A percentile compares a stretch with the other conserved stretches of the same genome.
phyloP scores from a whole-genome alignment of 73 alveolate genomes.

The Stentor roeselii region DNA sequence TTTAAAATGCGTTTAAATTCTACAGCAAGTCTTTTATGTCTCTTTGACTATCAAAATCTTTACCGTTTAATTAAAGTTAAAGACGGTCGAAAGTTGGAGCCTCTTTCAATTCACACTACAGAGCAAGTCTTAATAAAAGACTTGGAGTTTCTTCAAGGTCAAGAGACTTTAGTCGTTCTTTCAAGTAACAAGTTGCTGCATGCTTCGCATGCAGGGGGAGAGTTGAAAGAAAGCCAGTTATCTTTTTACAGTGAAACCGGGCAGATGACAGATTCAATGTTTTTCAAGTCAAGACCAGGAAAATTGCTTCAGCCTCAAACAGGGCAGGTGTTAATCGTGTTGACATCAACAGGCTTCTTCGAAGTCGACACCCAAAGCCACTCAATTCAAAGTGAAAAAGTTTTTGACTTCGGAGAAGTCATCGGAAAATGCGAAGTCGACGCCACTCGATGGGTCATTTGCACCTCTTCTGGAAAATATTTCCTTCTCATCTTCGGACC shows the following conservation, averaged over 20 bases:
- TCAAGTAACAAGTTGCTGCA: neutral
- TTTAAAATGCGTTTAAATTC: neutral
- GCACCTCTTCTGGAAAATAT: neutral
- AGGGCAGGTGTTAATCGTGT: neutral
- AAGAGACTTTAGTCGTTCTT: neutral
- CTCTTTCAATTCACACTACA: neutral
- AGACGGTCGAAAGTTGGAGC: neutral
- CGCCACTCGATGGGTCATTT: neutral
- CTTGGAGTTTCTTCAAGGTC: neutral
- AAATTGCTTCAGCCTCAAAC: neutral
- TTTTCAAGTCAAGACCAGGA: neutral
- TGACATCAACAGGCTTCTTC: too few species aligned
- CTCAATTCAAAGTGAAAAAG: neutral
- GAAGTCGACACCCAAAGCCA: neutral
- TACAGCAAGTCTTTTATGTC: neutral
- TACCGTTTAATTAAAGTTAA: neutral
- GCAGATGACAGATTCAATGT: neutral
- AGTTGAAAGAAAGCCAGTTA: too few species aligned
- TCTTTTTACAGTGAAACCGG: neutral
- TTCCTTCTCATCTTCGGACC: neutral
- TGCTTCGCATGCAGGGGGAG: too few species aligned
- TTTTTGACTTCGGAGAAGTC: neutral
- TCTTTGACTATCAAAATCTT: neutral
- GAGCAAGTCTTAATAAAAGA: neutral
- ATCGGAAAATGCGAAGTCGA: neutral